phyloP scores from a whole-genome alignment of 306 rosid genomes.

The Lagenaria siceraria region DNA sequence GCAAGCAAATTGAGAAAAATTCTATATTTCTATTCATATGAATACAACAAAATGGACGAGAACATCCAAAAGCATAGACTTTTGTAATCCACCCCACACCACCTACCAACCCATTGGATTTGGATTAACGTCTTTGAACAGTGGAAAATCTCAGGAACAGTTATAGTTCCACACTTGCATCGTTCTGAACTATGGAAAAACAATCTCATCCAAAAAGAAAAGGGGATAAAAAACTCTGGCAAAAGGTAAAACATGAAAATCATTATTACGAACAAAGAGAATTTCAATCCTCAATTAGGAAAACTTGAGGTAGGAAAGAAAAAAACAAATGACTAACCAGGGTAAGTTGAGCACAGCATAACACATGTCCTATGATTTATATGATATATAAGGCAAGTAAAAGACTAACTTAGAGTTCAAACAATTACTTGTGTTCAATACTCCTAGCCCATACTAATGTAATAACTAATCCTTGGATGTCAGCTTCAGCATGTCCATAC shows the following conservation, averaged over 20 bases:
- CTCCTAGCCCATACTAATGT: not conserved
- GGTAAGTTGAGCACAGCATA: not conserved
- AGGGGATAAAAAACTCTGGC: too few relatives aligned
- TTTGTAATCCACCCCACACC: not conserved
- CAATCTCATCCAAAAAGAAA: not conserved
- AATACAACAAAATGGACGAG: not conserved
- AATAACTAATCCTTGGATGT: not conserved
- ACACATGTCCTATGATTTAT: not conserved
- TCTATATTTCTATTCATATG: not conserved
- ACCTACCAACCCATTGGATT: not conserved
- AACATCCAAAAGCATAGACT: not conserved
- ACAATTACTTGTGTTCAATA: not conserved
- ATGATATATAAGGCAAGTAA: not conserved
- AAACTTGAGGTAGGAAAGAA: not conserved
- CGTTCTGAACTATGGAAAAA: not conserved
- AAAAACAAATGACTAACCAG: not conserved
- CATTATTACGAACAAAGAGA: not conserved
- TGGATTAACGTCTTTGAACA: not conserved
- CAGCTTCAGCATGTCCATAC: not conserved
- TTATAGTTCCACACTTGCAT: not conserved
- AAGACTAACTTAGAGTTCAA: not conserved
- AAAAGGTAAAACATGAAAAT: not conserved
- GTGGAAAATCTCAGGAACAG: not conserved
- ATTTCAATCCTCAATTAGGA: not conserved
- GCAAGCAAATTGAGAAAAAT: not conserved